Evolutionary conservation across 441 rosid genomes (phyloP).

Genomic region (Pelargonium citronellum): DNA sequence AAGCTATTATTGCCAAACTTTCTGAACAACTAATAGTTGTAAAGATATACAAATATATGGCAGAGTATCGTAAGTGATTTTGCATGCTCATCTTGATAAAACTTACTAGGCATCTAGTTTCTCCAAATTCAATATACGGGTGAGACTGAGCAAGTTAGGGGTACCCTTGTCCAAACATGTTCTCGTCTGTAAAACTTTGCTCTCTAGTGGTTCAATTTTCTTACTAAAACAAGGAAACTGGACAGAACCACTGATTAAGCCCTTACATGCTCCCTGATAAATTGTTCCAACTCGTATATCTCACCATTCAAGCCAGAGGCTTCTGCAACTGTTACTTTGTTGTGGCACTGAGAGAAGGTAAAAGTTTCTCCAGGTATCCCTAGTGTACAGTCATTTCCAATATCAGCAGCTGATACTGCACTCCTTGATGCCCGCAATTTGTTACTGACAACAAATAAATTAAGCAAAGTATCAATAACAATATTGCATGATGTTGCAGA

Average conservation of each 20-base stretch:
- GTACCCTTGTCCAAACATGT: not conserved
- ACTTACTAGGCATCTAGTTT: not conserved
- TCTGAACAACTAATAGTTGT: not conserved
- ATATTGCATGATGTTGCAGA: not conserved
- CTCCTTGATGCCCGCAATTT: slow-evolving; percentile 70
- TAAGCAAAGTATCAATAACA: not conserved
- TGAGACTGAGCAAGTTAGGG: not conserved
- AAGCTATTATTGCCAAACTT: not conserved
- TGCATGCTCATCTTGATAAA: not conserved
- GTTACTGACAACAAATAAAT: slow-evolving; percentile 46
- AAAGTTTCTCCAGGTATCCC: slow-evolving; percentile 68
- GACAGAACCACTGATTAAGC: slow-evolving; percentile 31
- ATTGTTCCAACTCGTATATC: slow-evolving; percentile 53
- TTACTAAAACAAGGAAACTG: not conserved
- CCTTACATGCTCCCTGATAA: slow-evolving; percentile 68
- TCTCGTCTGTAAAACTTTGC: too few species aligned
- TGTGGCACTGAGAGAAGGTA: slow-evolving; percentile 60
- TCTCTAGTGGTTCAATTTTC: too few species aligned
- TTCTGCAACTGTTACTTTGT: slow-evolving; percentile 65
- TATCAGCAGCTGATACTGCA: slow-evolving; percentile 69
- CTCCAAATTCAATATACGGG: not conserved
- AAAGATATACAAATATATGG: not conserved
- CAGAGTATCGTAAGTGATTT: not conserved
- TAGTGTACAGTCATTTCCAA: slow-evolving; percentile 64
- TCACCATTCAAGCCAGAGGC: slow-evolving; percentile 74